phyloP scores from a whole-genome alignment of 306 rosid species.

The Benincasa hispida region DNA sequence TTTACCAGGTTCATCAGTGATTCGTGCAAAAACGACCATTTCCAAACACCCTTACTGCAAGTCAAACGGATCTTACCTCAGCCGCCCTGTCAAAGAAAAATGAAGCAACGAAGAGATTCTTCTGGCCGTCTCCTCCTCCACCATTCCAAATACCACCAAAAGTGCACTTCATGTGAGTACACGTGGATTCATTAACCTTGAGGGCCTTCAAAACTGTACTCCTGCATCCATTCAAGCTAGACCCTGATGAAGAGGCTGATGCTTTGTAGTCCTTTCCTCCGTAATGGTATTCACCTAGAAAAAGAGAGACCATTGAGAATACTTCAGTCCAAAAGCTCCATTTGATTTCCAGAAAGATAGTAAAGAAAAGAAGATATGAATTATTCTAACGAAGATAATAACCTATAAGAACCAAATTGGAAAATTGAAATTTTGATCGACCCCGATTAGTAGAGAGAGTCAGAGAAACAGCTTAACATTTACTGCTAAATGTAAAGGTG shows the following conservation, averaged over 20 bases:
- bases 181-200: constrained; percentile 54
- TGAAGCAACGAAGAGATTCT: constrained; percentile 84
- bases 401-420: background rate
- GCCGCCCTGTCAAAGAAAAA: constrained; percentile 99
- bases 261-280: constrained; percentile 64
- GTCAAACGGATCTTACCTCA: constrained; percentile 36
- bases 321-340: background rate
- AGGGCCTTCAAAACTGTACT: constrained; percentile 56
- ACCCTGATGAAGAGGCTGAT: constrained; percentile 48
- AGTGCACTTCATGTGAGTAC: constrained; percentile 91
- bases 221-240: constrained; percentile 69
- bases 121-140: constrained; percentile 96
- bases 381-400: background rate
- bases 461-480: background rate
- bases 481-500: background rate
- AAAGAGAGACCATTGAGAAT: background rate
- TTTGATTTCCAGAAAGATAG: background rate
- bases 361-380: background rate
- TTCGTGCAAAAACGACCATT: background rate
- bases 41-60: background rate
- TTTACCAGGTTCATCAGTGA: background rate
- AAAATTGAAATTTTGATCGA: background rate
- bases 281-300: constrained; percentile 49
- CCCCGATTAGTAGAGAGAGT: background rate
- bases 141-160: constrained; percentile 98